A percentile compares a stretch with the other conserved stretches of the same genome.
These are phyloP conservation scores for Ottelia alismoides DNA, from an alignment of 106 monocot species.

Conservation along the genomic window DNA sequence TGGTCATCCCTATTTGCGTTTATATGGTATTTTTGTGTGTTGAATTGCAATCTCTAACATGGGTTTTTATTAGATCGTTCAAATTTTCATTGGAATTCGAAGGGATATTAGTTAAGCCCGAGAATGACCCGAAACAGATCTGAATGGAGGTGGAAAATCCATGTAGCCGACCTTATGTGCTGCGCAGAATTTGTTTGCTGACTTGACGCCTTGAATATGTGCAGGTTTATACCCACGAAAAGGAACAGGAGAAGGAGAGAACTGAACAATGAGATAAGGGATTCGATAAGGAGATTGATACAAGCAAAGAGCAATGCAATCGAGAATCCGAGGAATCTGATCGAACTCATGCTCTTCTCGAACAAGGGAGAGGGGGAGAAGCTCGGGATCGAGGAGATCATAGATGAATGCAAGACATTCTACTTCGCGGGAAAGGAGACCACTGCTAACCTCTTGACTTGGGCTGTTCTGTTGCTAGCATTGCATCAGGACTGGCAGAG, in stretches of 20 bases:
- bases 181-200: no score
- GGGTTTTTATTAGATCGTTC: no score
- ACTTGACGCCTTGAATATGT: no score
- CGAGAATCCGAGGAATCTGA: constrained; percentile 40
- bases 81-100: no score
- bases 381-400: constrained; percentile 54
- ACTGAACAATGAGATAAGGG: constrained; percentile 40
- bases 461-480: constrained; percentile 52
- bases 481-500: constrained; percentile 74
- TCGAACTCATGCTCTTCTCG: constrained; percentile 56
- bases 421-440: constrained; percentile 95
- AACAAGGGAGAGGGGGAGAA: constrained; percentile 22
- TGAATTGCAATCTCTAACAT: no score
- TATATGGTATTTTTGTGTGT: no score
- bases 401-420: constrained; percentile 92
- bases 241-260: constrained; percentile 39
- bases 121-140: no score
- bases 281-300: constrained; percentile 37
- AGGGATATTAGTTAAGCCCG: no score
- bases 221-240: constrained; percentile 5
- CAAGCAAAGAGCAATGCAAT: constrained; percentile 24
- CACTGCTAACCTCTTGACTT: constrained; percentile 64
- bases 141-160: no score
- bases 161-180: no score
- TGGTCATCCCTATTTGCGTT: no score